Base-by-base conservation (phyloP, 371 early-diverging fungal species). In the Mortierella sp. region DNA sequence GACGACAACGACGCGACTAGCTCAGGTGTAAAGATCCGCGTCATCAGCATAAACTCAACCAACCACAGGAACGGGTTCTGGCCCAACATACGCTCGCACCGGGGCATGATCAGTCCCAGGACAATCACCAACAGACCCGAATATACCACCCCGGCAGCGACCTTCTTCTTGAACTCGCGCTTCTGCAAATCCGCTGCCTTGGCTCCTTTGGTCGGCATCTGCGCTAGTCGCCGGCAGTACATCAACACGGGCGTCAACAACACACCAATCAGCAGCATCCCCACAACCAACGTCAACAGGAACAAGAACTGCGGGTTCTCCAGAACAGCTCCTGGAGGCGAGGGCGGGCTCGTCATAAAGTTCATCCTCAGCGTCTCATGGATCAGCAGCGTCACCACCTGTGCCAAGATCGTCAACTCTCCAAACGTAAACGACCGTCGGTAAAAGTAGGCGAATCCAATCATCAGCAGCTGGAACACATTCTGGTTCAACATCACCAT, bases 221-320 rank as follows among this genome's bases (percentile, higher is more conserved):
- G 90, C 2, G 89, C 90, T 31, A 87, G 79, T 50, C 75, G 84
- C 43, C 92, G 85, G 2, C 89, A 90, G 44, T 81, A 79, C 66
- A 89, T 85, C 29, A 95, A 74, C 4, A 93, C 73, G 2, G 93
- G 93, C 37, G 85, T 86, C 3, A 88, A 61, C 2, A 90, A 26
- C 9, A 90, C 70, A 7, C 94, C 94, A 64, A 94, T 91, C 34
- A 94, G 75, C 5, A 94, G 41, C 89, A 94, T 94, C 0, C 95
- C 95, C 16, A 93, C 79, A n/a, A 94, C 84, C 6, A 95, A 75
- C 16, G 84, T 70, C 84, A 83, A 47, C 64, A 83, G 44, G 67
- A 83, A 79, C 73, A 83, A 63, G 50, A 79, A 83, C 31, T 83
- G 73, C 0, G 84, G 84, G 40, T 83, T 53, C 68, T 79, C 76